Conservation (phyloP, 1,284 basidiomycete species). For the Boletus mariae region DNA sequence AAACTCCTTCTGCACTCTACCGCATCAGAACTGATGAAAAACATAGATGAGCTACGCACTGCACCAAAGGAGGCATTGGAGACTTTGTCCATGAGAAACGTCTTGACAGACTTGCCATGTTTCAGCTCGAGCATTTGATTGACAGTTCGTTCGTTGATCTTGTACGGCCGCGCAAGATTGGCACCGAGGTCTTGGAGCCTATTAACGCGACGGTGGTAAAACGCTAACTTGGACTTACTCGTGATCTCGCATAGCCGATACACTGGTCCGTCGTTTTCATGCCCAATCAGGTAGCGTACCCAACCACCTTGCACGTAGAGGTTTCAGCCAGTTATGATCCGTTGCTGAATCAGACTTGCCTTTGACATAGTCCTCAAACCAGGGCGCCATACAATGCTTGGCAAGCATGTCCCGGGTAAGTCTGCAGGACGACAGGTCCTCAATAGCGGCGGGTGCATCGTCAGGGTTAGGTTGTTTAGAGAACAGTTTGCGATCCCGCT, state of each 20-base stretch:
- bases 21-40: conserved; percentile 8
- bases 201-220: conserved; percentile 6
- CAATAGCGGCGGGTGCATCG: conserved; percentile 51
- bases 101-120: conserved; percentile 59
- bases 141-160: conserved; percentile 62
- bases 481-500: conserved; percentile 53
- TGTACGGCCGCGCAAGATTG: conserved; percentile 64
- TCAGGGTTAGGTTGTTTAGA: conserved; percentile 45
- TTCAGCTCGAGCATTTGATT: conserved; percentile 66
- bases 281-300: conserved; percentile 74
- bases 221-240: conserved; percentile 46
- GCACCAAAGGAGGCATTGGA: conserved; percentile 65
- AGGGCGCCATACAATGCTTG: conserved; percentile 63
- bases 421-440: conserved; percentile 56
- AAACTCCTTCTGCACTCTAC: conserved; percentile 63
- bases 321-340: conserved; percentile 8
- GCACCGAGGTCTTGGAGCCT: conserved; percentile 36
- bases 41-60: conserved; percentile 41
- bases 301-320: conserved; percentile 55
- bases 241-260: conserved; percentile 82
- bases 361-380: conserved; percentile 76
- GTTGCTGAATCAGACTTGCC: conserved; percentile 41
- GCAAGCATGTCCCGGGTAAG: conserved; percentile 63
- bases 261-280: conserved; percentile 51
- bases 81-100: conserved; percentile 75